A percentile compares a stretch with the other conserved stretches of the same genome.
These are phyloP conservation scores for Fusarium begoniae DNA, from an alignment of 2,329 filamentous ascomycete genomes.

Conservation along the genomic window DNA sequence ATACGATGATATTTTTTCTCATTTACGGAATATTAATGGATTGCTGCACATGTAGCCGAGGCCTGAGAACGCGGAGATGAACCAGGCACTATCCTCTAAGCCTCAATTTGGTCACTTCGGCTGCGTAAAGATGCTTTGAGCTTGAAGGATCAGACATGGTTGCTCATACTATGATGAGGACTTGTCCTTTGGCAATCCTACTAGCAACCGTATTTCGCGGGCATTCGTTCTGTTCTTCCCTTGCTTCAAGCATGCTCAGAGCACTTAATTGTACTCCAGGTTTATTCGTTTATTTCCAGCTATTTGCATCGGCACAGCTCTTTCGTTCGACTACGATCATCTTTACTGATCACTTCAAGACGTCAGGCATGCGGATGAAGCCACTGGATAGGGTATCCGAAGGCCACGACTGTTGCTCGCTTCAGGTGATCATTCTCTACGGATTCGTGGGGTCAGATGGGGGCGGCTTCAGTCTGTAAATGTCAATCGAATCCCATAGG, in stretches of 20 bases:
- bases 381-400: neutral
- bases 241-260: neutral
- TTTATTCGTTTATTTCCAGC: no score
- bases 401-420: neutral
- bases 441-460: neutral
- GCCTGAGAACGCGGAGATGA: neutral
- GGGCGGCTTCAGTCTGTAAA: neutral
- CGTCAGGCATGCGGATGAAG: neutral
- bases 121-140: neutral
- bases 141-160: neutral
- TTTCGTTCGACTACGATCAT: neutral
- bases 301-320: neutral
- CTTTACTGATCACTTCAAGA: neutral
- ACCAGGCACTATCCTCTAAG: neutral
- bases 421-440: neutral
- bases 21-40: neutral
- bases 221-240: neutral
- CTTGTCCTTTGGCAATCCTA: neutral
- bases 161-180: neutral
- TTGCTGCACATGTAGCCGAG: neutral
- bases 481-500: neutral
- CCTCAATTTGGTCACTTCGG: neutral
- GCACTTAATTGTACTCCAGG: neutral
- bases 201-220: neutral
- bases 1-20: constrained; percentile 10